phyloP scores from a whole-genome alignment of 2,329 filamentous ascomycete genomes.

The Juglanconis juglandina region DNA sequence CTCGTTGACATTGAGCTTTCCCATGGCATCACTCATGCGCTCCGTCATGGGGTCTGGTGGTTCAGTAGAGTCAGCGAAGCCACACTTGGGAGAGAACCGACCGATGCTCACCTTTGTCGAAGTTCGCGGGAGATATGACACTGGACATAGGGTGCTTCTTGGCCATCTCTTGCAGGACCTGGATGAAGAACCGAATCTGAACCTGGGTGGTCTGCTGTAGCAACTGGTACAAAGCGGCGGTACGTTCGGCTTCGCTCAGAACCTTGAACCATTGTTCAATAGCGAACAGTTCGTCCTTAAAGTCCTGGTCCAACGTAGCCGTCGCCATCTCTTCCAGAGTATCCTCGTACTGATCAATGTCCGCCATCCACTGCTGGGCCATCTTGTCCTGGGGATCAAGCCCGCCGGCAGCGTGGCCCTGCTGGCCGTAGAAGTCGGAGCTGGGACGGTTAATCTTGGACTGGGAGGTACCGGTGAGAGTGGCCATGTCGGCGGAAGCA shows the following conservation, averaged over 20 bases:
- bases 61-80: slow-evolving; percentile 17
- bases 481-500: slow-evolving; percentile 93
- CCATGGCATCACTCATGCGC: slow-evolving; percentile 93
- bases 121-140: slow-evolving; percentile 88
- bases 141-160: slow-evolving; percentile 97
- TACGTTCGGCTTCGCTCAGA: slow-evolving; percentile 92
- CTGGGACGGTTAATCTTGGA: slow-evolving; percentile 80
- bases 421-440: slow-evolving; percentile 88
- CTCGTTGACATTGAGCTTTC: slow-evolving; percentile 77
- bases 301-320: slow-evolving; percentile 97
- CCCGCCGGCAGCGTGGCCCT: slow-evolving; percentile 65
- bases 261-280: slow-evolving; percentile 99
- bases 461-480: slow-evolving; percentile 65
- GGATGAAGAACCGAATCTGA: slow-evolving; percentile 98
- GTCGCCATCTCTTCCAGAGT: slow-evolving; percentile 98
- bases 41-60: slow-evolving; percentile 89
- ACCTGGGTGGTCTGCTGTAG: slow-evolving; percentile 98
- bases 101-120: slow-evolving; percentile 75
- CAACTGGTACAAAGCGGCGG: slow-evolving; percentile 89
- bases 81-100: too few species aligned
- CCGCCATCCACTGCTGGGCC: slow-evolving; percentile 96
- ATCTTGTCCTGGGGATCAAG: slow-evolving; percentile 84
- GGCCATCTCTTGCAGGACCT: slow-evolving; percentile 97
- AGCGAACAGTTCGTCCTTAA: slow-evolving; percentile 97
- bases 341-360: slow-evolving; percentile 98